These are phyloP conservation scores for Fusarium drepaniforme DNA, from an alignment of 2,329 filamentous ascomycete species.

Conservation along the genomic window DNA sequence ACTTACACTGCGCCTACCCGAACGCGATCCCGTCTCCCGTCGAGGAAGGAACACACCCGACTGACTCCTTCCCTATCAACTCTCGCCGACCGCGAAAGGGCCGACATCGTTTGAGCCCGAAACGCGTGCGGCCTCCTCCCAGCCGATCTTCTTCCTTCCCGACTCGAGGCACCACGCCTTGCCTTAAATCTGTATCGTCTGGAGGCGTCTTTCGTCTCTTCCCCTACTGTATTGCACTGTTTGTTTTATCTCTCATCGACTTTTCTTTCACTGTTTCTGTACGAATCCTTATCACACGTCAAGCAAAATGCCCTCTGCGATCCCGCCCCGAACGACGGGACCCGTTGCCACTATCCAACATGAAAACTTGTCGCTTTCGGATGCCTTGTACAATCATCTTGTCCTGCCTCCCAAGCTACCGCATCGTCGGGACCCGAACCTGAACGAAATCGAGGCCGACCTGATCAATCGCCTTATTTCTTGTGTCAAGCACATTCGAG, in stretches of 20 bases:
- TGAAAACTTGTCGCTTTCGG: constrained; percentile 18
- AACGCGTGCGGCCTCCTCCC: background rate
- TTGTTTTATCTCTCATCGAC: background rate
- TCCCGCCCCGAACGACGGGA: background rate
- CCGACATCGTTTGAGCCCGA: background rate
- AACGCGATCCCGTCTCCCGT: background rate
- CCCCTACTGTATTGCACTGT: background rate
- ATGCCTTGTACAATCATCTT: constrained; percentile 42
- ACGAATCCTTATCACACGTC: background rate
- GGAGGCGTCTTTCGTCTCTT: background rate
- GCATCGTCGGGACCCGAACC: constrained; percentile 33
- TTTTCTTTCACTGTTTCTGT: background rate
- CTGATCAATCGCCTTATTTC: constrained; percentile 28
- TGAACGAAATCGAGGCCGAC: constrained; percentile 24
- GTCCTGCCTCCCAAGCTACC: constrained; percentile 39
- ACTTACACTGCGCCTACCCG: background rate
- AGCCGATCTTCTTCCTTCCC: background rate
- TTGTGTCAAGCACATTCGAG: constrained; percentile 29
- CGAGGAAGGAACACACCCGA: background rate
- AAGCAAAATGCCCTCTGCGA: background rate
- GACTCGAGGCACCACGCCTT: background rate
- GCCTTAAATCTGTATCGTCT: background rate
- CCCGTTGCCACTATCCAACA: background rate
- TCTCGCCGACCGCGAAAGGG: background rate
- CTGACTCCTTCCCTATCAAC: background rate